Conservation (phyloP, 208 protist genomes). For the Leishmania braziliensis region DNA sequence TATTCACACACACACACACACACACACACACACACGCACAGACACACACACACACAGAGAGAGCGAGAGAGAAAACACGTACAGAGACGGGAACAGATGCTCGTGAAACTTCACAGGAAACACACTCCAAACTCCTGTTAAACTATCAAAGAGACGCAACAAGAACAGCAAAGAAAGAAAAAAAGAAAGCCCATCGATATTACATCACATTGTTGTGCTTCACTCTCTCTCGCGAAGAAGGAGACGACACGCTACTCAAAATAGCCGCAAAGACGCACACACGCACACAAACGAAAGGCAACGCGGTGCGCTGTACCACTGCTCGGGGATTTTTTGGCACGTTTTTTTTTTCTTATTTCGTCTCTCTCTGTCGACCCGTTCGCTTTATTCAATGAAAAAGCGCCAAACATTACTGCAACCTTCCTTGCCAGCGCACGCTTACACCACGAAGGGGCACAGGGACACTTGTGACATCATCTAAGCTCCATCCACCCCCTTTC, state of each 20-base stretch:
- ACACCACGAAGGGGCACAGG: no score
- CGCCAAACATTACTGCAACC: no score
- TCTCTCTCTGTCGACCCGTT: not conserved
- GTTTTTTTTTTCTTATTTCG: not conserved
- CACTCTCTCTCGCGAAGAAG: not conserved
- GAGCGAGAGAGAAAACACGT: not conserved
- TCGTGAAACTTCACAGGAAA: not conserved
- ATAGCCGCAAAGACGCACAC: no score
- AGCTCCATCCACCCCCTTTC: not conserved
- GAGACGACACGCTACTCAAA: not conserved
- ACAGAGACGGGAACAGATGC: not conserved
- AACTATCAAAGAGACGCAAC: no score
- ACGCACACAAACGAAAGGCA: no score
- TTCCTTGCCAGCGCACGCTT: not conserved
- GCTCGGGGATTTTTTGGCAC: not conserved
- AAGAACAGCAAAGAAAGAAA: no score
- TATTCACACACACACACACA: not conserved
- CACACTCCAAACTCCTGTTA: no score
- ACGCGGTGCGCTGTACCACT: not conserved
- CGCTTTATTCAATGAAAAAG: not conserved
- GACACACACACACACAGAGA: no score
- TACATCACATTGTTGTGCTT: not conserved
- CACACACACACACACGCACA: no score
- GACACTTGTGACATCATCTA: not conserved
- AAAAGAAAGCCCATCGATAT: not conserved